phyloP scores from a whole-genome alignment of 352 stramenopile species.

The Phytophthora boehmeriae region DNA sequence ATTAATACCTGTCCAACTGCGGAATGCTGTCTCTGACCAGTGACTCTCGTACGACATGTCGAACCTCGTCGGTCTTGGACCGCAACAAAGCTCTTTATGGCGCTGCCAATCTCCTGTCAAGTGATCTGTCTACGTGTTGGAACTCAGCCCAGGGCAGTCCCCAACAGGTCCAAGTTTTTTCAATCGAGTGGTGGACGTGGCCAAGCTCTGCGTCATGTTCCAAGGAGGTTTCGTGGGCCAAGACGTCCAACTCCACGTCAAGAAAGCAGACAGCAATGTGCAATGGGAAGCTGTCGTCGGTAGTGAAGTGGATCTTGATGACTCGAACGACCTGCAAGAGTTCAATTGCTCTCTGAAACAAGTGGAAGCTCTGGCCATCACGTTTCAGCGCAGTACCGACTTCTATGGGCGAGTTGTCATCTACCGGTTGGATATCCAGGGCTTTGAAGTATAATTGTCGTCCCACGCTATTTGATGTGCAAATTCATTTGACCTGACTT shows the following conservation, averaged over 20 bases:
- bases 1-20: too few relatives aligned
- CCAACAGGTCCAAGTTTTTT: slow-evolving; percentile 73
- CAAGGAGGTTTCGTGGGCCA: slow-evolving; percentile 79
- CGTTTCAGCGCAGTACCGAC: slow-evolving; percentile 67
- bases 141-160: slow-evolving; percentile 70
- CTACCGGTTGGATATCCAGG: slow-evolving; percentile 57
- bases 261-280: neutral
- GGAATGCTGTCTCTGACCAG: slow-evolving; percentile 35
- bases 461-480: neutral
- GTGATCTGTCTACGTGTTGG: slow-evolving; percentile 63
- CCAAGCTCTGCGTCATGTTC: slow-evolving; percentile 65
- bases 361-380: slow-evolving; percentile 52
- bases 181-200: slow-evolving; percentile 51
- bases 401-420: slow-evolving; percentile 80
- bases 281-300: slow-evolving; percentile 33
- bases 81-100: slow-evolving; percentile 70
- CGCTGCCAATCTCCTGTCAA: slow-evolving; percentile 57
- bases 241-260: slow-evolving; percentile 52
- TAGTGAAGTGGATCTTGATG: slow-evolving; percentile 43
- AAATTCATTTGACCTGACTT: slow-evolving; percentile 18
- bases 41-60: slow-evolving; percentile 52
- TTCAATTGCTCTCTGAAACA: slow-evolving; percentile 34
- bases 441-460: slow-evolving; percentile 24
- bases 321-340: slow-evolving; percentile 63
- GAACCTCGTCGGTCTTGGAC: slow-evolving; percentile 73